Base-by-base conservation (phyloP, 805 yeast species). In the Pichia heedii region DNA sequence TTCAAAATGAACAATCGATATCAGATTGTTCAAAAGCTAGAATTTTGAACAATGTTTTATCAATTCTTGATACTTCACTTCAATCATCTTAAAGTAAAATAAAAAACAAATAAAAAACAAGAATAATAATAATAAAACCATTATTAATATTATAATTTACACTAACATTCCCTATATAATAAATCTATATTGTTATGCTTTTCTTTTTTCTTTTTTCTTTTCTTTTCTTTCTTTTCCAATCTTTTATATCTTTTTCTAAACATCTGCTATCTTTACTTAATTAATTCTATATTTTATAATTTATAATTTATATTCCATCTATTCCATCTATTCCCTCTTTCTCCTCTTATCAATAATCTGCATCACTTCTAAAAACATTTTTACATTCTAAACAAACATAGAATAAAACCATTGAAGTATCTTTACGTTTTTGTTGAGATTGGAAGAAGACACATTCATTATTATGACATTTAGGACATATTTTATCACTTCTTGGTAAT, bases 381-480 rank as follows among this genome's bases (percentile, higher is more conserved):
- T 85, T 84, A 63, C 98, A 90, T 43, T 79, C 74, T 54, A 84
- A 66, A 63, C 98, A 90, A 42, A 93, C 98, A 62, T 86, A 93
- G 60, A 89, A 89, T 65, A 88, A 71, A 41, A 83, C 80, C 99
- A 93, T 93, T 46, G 90, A 81, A 1, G 99, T 93, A 61, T 93
- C 98, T 40, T 86, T 88, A 45, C 96, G 75, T 56, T 89, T 77
- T 65, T 93, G 97, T 62, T 93, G 99, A 22, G 93, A 80, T 66
- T 93, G 98, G 74, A 93, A 93, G 61, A 93, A 93, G 33, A 93
- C 98, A 64, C 95, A 86, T 54, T 89, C 96, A 50, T 79, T 78
- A 47, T 84, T 82, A 53, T 76, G 81, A 65, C 99, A 93, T 43
- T 74, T 72, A 3, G 97, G 96, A 63, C 99, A 93, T 55, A 84